phyloP scores from a whole-genome alignment of 2,329 filamentous ascomycete species.

The Alternaria metachromatica region DNA sequence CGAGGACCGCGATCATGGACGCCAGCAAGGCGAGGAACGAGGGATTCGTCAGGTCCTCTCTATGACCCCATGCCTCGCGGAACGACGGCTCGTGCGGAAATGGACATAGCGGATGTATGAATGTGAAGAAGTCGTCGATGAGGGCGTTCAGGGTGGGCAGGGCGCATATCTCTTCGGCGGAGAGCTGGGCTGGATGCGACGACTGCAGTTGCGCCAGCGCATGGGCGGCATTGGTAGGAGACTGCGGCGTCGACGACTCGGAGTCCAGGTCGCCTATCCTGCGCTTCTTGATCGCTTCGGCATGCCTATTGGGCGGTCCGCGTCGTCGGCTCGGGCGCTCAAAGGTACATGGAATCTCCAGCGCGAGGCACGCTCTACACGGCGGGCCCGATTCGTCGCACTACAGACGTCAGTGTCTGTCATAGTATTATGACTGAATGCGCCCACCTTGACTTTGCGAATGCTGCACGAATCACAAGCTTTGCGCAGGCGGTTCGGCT shows the following conservation, averaged over 20 bases:
- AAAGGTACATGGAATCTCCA: constrained; percentile 73
- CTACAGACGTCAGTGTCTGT: constrained; percentile 46
- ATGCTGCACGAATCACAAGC: constrained; percentile 53
- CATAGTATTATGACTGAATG: too few relatives aligned
- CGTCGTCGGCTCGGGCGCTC: constrained; percentile 67
- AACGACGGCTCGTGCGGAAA: constrained; percentile 83
- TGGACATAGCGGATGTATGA: constrained; percentile 77
- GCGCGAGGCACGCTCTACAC: constrained; percentile 68
- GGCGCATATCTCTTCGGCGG: constrained; percentile 74
- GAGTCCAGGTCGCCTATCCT: constrained; percentile 57
- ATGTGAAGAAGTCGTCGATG: constrained; percentile 83
- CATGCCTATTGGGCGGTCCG: constrained; percentile 71
- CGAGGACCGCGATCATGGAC: constrained; percentile 76
- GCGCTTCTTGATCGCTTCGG: constrained; percentile 70
- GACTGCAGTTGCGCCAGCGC: constrained; percentile 59
- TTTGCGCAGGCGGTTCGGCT: constrained; percentile 48
- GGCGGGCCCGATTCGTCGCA: constrained; percentile 72
- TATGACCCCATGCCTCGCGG: constrained; percentile 69
- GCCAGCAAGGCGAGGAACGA: constrained; percentile 74
- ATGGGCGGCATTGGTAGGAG: constrained; percentile 61
- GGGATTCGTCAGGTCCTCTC: constrained; percentile 70
- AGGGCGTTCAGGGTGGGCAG: constrained; percentile 71
- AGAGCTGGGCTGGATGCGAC: constrained; percentile 55
- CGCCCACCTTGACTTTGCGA: constrained; percentile 49
- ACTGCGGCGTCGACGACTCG: constrained; percentile 54